Evolutionary conservation across 495 filamentous ascomycete species (phyloP).

Genomic region (Aspergillus baeticus): DNA sequence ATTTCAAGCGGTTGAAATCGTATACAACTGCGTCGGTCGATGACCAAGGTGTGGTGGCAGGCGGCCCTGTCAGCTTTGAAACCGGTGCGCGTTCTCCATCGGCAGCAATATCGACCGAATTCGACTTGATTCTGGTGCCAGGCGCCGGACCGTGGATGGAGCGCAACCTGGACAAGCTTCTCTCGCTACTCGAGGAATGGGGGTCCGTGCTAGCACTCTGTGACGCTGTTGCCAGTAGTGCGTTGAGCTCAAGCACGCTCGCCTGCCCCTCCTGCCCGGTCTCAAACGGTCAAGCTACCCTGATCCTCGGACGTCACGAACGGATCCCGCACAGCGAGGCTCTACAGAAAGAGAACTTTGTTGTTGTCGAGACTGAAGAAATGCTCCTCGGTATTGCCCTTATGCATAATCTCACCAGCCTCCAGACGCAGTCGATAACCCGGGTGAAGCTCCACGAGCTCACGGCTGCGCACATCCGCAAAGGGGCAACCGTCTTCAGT

Average conservation of each 20-base stretch:
- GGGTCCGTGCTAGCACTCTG: neutral
- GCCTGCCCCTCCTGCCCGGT: neutral
- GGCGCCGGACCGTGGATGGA: neutral
- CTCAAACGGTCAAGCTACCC: neutral
- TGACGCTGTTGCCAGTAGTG: neutral
- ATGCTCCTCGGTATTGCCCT: neutral
- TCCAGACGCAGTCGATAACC: neutral
- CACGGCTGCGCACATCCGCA: neutral
- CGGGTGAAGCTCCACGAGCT: neutral
- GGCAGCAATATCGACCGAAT: neutral
- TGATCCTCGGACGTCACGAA: neutral
- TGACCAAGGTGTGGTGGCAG: neutral
- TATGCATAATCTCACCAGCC: neutral
- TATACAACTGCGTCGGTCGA: neutral
- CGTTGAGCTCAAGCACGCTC: neutral
- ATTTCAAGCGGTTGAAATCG: neutral
- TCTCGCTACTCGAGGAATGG: neutral
- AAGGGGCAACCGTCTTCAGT: constrained; percentile 2
- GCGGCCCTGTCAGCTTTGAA: neutral
- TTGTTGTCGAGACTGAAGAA: neutral
- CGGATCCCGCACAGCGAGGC: neutral
- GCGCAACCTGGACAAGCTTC: neutral
- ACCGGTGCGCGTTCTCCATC: neutral
- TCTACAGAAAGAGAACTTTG: neutral
- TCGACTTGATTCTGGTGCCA: neutral